These are phyloP conservation scores for Malus sieversii DNA, from an alignment of 306 rosid genomes.

Conservation along the genomic window DNA sequence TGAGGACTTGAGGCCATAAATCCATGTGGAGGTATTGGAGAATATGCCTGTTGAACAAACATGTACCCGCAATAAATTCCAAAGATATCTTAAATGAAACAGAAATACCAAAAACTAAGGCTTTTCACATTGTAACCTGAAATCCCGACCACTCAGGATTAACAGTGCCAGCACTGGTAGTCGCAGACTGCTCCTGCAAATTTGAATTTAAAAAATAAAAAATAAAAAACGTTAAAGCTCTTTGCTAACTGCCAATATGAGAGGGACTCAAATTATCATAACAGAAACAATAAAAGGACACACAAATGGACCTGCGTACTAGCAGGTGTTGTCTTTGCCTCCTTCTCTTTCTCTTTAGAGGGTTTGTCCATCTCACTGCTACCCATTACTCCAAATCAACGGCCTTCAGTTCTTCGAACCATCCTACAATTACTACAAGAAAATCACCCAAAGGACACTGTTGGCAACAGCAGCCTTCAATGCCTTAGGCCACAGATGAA, in stretches of 20 bases:
- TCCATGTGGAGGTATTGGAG: slow-evolving; percentile 93
- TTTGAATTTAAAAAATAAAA: no score
- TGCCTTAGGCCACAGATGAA: background rate
- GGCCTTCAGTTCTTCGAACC: slow-evolving; percentile 35
- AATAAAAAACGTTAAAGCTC: background rate
- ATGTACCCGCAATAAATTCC: slow-evolving; percentile 20
- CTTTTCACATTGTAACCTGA: slow-evolving; percentile 54
- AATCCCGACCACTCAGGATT: slow-evolving; percentile 95
- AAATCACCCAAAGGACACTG: background rate
- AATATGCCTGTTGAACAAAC: slow-evolving; percentile 56
- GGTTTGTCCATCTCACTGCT: slow-evolving; percentile 79
- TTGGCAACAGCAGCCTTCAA: background rate
- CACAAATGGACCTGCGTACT: slow-evolving; percentile 54
- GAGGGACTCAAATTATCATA: slow-evolving; percentile 1
- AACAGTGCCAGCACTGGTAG: slow-evolving; percentile 51
- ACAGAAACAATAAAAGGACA: slow-evolving; percentile 13
- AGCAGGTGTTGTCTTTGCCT: slow-evolving; percentile 60
- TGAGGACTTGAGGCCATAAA: slow-evolving; percentile 91
- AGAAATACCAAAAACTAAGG: slow-evolving; percentile 8
- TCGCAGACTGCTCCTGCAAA: slow-evolving; percentile 70
- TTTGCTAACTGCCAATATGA: background rate
- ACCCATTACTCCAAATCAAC: slow-evolving; percentile 49
- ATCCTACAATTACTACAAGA: slow-evolving; percentile 33
- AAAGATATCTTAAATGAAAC: slow-evolving; percentile 20
- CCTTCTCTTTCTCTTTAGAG: slow-evolving; percentile 63